These are phyloP conservation scores for Fraxinus americana DNA, from an alignment of 257 asterid species.

Conservation along the genomic window DNA sequence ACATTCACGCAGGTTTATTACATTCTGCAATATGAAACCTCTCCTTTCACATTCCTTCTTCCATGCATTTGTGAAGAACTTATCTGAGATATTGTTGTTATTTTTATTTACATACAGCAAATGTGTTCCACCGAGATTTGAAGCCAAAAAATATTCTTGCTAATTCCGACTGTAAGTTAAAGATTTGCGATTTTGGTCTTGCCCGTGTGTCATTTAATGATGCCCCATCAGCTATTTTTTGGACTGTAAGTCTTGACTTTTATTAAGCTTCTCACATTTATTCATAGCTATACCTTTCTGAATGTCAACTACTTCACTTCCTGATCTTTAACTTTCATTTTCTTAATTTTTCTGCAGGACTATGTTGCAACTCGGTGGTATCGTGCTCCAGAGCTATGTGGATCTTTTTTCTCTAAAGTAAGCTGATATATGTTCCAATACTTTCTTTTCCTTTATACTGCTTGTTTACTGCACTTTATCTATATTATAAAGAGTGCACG, in stretches of 20 bases:
- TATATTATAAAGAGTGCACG: not conserved
- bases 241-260: slow-evolving; percentile 70
- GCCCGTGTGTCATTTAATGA: slow-evolving; percentile 98
- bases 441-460: slow-evolving; percentile 13
- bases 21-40: slow-evolving; percentile 11
- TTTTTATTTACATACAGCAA: slow-evolving; percentile 48
- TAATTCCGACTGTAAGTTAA: slow-evolving; percentile 92
- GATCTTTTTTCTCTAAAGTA: slow-evolving; percentile 96
- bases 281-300: not conserved
- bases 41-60: not conserved
- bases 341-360: slow-evolving; percentile 55
- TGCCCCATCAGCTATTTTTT: slow-evolving; percentile 95
- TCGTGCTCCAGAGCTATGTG: slow-evolving; percentile 96
- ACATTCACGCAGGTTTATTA: slow-evolving; percentile 71
- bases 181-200: slow-evolving; percentile 96
- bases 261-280: slow-evolving; percentile 5
- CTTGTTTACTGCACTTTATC: not conserved
- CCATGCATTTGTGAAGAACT: not conserved
- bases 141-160: slow-evolving; percentile 98
- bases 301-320: slow-evolving; percentile 1
- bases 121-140: slow-evolving; percentile 89
- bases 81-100: slow-evolving; percentile 21
- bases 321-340: slow-evolving; percentile 28
- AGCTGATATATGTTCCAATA: slow-evolving; percentile 32
- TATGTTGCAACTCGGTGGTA: slow-evolving; percentile 99